Evolutionary conservation across 208 protist genomes (phyloP).

Genomic region (Crithidia fasciculata): DNA sequence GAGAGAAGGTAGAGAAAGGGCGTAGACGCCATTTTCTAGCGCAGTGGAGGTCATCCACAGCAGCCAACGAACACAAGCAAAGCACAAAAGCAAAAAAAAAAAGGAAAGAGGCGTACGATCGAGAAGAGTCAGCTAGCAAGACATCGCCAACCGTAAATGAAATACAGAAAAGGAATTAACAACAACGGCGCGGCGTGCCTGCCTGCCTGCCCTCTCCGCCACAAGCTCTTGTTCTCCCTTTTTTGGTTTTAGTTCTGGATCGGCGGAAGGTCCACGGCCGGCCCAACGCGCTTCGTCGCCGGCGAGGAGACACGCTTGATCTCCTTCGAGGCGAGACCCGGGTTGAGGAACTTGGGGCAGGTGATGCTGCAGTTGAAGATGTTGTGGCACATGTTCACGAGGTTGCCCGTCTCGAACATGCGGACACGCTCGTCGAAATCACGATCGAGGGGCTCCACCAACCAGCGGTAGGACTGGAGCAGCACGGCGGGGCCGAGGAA

Average conservation of each 20-base stretch:
- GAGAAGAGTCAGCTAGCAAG: too few species aligned
- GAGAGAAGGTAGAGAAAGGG: neutral
- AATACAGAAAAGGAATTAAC: constrained; percentile 11
- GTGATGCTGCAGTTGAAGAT: constrained; percentile 93
- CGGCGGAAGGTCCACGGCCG: constrained; percentile 39
- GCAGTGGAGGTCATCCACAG: neutral
- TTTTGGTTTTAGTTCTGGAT: constrained; percentile 37
- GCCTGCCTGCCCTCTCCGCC: neutral
- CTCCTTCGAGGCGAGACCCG: constrained; percentile 85
- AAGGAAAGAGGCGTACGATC: neutral
- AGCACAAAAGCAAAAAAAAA: neutral
- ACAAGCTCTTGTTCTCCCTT: neutral
- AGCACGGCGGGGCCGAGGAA: constrained; percentile 91
- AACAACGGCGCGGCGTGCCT: neutral
- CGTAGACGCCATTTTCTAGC: too few species aligned
- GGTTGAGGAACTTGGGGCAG: constrained; percentile 93
- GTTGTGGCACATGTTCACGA: constrained; percentile 93
- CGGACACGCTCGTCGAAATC: constrained; percentile 86
- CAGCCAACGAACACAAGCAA: constrained; percentile 1
- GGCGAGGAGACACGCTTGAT: constrained; percentile 87
- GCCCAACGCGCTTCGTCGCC: constrained; percentile 54
- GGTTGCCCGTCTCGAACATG: constrained; percentile 85
- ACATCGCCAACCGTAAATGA: too few species aligned
- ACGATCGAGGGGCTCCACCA: constrained; percentile 89
- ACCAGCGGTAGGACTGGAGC: constrained; percentile 89